Conservation (phyloP, 2,329 filamentous ascomycete species). For the Cylindrodendrum hubeiense region DNA sequence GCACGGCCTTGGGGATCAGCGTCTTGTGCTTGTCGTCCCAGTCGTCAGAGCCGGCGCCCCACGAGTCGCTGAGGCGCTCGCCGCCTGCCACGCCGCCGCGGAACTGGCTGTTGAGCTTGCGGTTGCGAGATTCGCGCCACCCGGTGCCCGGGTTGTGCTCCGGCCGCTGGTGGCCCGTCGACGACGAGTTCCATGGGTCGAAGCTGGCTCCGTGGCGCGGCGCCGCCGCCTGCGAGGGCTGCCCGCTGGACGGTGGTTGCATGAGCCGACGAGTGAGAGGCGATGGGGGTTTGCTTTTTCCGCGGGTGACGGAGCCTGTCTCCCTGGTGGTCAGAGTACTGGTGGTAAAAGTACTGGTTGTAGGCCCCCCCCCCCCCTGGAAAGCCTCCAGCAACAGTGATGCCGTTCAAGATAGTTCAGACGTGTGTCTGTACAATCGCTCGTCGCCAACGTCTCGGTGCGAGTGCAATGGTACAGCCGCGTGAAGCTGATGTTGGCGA, state of each 20-base stretch:
- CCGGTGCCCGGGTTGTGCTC: slow-evolving; percentile 73
- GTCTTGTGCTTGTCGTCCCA: slow-evolving; percentile 60
- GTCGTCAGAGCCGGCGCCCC: slow-evolving; percentile 72
- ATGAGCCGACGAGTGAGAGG: neutral
- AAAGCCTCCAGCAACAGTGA: neutral
- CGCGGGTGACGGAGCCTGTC: too few relatives aligned
- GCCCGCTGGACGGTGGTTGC: slow-evolving; percentile 21
- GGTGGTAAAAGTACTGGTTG: neutral
- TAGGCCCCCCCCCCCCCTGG: neutral
- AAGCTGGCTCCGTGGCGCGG: slow-evolving; percentile 62
- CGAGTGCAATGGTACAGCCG: neutral
- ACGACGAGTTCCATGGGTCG: slow-evolving; percentile 79
- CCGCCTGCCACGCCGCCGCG: slow-evolving; percentile 68
- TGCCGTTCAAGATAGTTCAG: neutral
- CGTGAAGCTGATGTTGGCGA: neutral
- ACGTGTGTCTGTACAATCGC: neutral
- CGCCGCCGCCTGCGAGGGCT: slow-evolving; percentile 51
- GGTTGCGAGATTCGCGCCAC: slow-evolving; percentile 78
- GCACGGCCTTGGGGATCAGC: slow-evolving; percentile 58
- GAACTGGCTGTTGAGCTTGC: slow-evolving; percentile 80
- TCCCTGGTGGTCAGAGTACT: neutral
- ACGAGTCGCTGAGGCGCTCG: slow-evolving; percentile 71
- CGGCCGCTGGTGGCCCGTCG: slow-evolving; percentile 83
- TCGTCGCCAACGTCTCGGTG: neutral
- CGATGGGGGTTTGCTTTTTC: slow-evolving; percentile 16